Percentiles rank a stretch among this genome's conserved stretches.
Conservation (phyloP, 768 basidiomycete genomes). For the Tylopilus rubrobrunneus region DNA sequence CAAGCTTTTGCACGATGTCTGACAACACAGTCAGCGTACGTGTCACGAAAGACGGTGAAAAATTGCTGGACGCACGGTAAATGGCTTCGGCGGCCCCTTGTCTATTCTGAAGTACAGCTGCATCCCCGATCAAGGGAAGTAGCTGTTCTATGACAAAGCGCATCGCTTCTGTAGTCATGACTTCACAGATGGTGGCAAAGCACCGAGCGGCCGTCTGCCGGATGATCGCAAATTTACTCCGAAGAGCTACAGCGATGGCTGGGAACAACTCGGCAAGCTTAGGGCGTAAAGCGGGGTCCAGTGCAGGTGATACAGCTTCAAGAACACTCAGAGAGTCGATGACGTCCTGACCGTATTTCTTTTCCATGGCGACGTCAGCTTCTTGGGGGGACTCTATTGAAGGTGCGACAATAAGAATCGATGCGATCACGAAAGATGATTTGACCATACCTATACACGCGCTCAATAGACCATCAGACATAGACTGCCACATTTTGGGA, state of each 20-base stretch:
- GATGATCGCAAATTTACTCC: conserved; percentile 84
- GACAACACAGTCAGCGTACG: conserved; percentile 13
- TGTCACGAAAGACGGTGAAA: background rate
- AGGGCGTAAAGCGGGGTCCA: conserved; percentile 67
- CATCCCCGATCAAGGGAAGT: conserved; percentile 79
- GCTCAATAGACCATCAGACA: conserved; percentile 72
- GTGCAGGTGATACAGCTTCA: conserved; percentile 72
- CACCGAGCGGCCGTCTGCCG: conserved; percentile 84
- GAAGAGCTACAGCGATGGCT: conserved; percentile 69
- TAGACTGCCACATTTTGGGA: conserved; percentile 95
- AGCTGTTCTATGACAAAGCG: conserved; percentile 82
- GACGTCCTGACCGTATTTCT: conserved; percentile 80
- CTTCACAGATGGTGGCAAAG: conserved; percentile 83
- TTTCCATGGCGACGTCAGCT: conserved; percentile 64
- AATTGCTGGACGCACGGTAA: conserved; percentile 63
- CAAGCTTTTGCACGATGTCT: conserved; percentile 91
- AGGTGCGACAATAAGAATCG: background rate
- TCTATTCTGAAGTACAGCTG: conserved; percentile 65
- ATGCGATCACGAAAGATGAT: background rate
- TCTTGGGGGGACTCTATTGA: conserved; percentile 49
- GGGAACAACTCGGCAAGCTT: conserved; percentile 74
- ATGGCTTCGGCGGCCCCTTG: conserved; percentile 91
- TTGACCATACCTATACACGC: conserved; percentile 60
- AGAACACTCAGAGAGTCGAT: conserved; percentile 91
- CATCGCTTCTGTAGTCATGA: conserved; percentile 86